Conservation (phyloP, 2,329 filamentous ascomycete genomes). For the Zasmidium angulare region DNA sequence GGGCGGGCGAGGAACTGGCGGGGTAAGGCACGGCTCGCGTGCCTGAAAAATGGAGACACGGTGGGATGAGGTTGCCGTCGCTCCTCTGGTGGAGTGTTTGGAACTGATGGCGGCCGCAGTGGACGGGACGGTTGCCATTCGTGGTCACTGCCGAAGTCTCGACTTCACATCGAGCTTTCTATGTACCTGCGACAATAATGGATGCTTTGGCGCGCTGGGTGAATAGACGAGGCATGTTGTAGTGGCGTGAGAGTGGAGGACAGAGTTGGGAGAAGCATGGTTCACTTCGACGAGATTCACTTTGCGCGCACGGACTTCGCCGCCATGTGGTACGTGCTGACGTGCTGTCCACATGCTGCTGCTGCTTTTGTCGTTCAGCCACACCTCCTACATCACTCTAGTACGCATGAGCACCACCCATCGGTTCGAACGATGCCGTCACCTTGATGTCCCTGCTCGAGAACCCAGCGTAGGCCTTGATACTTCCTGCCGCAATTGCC, state of each 20-base stretch:
- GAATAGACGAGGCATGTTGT: background rate
- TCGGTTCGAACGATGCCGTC: conserved; percentile 16
- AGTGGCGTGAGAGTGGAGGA: background rate
- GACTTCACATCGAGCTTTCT: too few relatives aligned
- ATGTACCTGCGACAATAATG: too few relatives aligned
- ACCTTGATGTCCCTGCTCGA: conserved; percentile 28
- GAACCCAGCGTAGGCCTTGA: conserved; percentile 20
- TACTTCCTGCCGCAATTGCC: conserved; percentile 29
- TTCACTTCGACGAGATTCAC: background rate
- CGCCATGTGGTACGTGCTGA: too few relatives aligned
- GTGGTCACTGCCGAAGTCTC: too few relatives aligned
- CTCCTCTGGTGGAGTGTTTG: background rate
- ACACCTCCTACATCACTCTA: background rate
- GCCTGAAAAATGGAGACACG: background rate
- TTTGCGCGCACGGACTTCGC: background rate
- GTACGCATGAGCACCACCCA: conserved; percentile 1
- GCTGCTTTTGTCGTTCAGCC: too few relatives aligned
- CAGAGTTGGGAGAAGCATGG: too few relatives aligned
- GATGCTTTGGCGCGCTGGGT: too few relatives aligned
- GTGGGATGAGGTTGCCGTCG: background rate
- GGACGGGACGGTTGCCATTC: too few relatives aligned
- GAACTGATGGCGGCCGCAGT: too few relatives aligned
- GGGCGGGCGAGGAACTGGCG: background rate
- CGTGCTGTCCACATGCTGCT: too few relatives aligned
- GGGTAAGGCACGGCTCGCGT: background rate